phyloP scores from a whole-genome alignment of 257 asterid genomes.

The Nicotiana benthamiana region DNA sequence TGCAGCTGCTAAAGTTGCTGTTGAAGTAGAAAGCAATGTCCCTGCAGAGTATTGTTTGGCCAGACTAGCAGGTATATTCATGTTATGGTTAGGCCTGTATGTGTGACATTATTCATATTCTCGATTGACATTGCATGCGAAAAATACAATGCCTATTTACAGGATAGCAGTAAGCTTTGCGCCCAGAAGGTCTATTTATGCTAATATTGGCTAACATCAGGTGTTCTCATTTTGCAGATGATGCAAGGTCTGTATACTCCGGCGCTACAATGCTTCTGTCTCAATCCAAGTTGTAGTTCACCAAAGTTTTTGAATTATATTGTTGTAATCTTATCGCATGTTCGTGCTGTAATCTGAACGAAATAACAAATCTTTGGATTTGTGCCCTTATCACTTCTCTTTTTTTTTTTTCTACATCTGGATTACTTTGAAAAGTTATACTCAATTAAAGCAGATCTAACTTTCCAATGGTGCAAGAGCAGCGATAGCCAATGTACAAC shows the following conservation, averaged over 20 bases:
- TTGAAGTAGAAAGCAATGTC: constrained; percentile 63
- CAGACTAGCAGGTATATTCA: constrained; percentile 47
- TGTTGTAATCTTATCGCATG: background rate
- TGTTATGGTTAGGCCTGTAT: background rate
- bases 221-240: constrained; percentile 46
- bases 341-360: background rate
- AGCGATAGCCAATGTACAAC: too few relatives aligned
- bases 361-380: background rate
- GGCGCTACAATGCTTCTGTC: constrained; percentile 42
- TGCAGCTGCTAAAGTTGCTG: constrained; percentile 85
- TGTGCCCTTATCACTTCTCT: too few relatives aligned
- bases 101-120: background rate
- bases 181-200: background rate
- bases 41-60: constrained; percentile 43
- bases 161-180: background rate
- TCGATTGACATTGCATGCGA: background rate
- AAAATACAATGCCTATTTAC: background rate
- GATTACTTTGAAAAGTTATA: background rate
- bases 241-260: constrained; percentile 44
- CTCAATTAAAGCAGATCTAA: background rate
- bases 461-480: too few relatives aligned
- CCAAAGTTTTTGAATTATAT: background rate
- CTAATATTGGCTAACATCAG: background rate
- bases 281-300: constrained; percentile 51
- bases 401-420: too few relatives aligned